These are phyloP conservation scores for Neoarthrinium moseri DNA, from an alignment of 2,329 filamentous ascomycete genomes.

Conservation along the genomic window DNA sequence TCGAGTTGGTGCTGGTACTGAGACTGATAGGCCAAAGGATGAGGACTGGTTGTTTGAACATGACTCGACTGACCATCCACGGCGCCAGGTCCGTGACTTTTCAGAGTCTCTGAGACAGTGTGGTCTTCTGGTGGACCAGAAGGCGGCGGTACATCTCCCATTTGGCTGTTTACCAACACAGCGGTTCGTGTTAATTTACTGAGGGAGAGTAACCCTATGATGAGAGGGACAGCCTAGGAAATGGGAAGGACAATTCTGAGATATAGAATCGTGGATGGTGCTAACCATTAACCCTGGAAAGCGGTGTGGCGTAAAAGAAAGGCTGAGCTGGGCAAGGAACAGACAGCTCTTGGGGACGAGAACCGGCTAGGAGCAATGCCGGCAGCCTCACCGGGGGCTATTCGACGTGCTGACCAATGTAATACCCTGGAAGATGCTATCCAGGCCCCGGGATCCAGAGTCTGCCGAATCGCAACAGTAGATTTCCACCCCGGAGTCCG, in stretches of 20 bases:
- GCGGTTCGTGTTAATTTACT: neutral
- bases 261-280: conserved; percentile 4
- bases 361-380: conserved; percentile 4
- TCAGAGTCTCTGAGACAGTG: conserved; percentile 14
- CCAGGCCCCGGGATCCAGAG: no score
- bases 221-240: no score
- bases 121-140: conserved; percentile 16
- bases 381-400: neutral
- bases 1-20: conserved; percentile 31
- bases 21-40: conserved; percentile 22
- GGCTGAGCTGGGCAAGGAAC: conserved; percentile 5
- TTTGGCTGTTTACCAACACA: conserved; percentile 17
- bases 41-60: conserved; percentile 15
- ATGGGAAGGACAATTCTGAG: conserved; percentile 3
- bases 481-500: neutral
- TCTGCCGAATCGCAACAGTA: neutral
- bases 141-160: conserved; percentile 32
- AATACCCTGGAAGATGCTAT: no score
- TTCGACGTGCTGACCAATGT: neutral
- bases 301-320: conserved; percentile 9
- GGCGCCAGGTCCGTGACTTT: conserved; percentile 19
- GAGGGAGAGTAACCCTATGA: neutral
- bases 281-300: conserved; percentile 7
- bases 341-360: neutral
- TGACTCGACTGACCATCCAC: conserved; percentile 18